Evolutionary conservation across 2,329 filamentous ascomycete genomes (phyloP).

Genomic region (Fusarium fracticaudum): DNA sequence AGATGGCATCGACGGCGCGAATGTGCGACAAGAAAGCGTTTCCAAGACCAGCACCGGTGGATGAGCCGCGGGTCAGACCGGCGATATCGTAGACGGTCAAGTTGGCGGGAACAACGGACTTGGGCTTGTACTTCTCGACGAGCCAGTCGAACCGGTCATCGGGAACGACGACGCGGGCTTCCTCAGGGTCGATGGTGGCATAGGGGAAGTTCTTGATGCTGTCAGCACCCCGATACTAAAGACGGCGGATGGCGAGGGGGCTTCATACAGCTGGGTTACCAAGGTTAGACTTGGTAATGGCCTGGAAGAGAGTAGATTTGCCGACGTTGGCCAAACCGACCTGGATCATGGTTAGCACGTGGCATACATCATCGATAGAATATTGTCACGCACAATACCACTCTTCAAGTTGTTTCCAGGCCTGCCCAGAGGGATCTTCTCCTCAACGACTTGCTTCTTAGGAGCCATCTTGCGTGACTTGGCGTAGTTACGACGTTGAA

Average conservation of each 20-base stretch:
- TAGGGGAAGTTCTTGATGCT: conserved; percentile 89
- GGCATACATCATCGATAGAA: neutral
- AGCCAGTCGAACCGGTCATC: conserved; percentile 98
- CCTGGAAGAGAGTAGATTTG: conserved; percentile 99
- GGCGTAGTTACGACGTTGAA: conserved; percentile 65
- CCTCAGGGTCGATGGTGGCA: conserved; percentile 98
- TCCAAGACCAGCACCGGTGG: conserved; percentile 95
- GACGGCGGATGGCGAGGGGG: conserved; percentile 45
- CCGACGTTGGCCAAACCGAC: conserved; percentile 99
- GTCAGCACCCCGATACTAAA: conserved; percentile 53
- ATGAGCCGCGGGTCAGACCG: conserved; percentile 93
- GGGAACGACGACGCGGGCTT: conserved; percentile 95
- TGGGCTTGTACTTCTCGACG: conserved; percentile 95
- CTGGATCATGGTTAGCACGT: conserved; percentile 58
- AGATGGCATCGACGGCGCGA: conserved; percentile 96
- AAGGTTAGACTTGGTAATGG: conserved; percentile 96
- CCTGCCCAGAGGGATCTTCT: conserved; percentile 95
- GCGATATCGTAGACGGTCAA: conserved; percentile 99
- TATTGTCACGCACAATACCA: conserved; percentile 80
- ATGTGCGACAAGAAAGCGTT: conserved; percentile 99
- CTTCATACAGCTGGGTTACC: conserved; percentile 91
- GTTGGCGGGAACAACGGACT: conserved; percentile 96
- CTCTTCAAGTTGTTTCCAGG: conserved; percentile 99
- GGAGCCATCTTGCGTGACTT: conserved; percentile 84
- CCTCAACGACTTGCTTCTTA: conserved; percentile 90